Evolutionary conservation across 768 basidiomycete genomes (phyloP).

Genomic region (Lentinula guzmanii): DNA sequence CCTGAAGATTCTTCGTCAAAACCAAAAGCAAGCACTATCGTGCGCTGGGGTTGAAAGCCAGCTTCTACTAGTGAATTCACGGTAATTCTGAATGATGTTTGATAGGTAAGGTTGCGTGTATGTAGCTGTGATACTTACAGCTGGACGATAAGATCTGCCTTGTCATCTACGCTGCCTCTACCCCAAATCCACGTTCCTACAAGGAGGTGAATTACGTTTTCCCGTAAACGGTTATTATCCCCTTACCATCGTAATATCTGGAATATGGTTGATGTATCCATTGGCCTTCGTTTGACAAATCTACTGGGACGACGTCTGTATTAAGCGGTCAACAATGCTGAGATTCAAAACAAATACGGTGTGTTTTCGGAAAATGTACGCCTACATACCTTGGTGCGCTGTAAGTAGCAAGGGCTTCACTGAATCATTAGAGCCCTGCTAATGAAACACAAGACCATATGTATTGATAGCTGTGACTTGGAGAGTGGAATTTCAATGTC

Average conservation of each 20-base stretch:
- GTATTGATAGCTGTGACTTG: conserved; percentile 67
- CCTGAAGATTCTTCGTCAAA: conserved; percentile 47
- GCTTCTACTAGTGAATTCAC: conserved; percentile 8
- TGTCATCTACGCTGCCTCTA: conserved; percentile 48
- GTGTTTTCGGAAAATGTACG: background rate
- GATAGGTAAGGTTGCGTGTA: background rate
- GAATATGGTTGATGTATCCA: conserved; percentile 48
- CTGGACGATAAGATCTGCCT: conserved; percentile 40
- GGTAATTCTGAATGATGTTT: background rate
- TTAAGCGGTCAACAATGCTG: background rate
- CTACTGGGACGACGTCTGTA: conserved; percentile 53
- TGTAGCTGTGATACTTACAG: background rate
- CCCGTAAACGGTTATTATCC: background rate
- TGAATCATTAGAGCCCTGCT: conserved; percentile 54
- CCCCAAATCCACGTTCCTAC: conserved; percentile 43
- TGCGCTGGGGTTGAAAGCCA: conserved; percentile 16
- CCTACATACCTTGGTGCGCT: conserved; percentile 32
- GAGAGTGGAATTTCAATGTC: conserved; percentile 46
- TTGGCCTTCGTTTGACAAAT: conserved; percentile 32
- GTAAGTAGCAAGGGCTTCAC: conserved; percentile 66
- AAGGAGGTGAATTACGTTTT: background rate
- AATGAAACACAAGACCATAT: conserved; percentile 66
- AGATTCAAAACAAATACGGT: background rate
- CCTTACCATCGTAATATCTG: conserved; percentile 36
- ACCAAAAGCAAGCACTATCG: conserved; percentile 22